phyloP scores from a whole-genome alignment of 2,329 filamentous ascomycete genomes.

The Nemania sp. region DNA sequence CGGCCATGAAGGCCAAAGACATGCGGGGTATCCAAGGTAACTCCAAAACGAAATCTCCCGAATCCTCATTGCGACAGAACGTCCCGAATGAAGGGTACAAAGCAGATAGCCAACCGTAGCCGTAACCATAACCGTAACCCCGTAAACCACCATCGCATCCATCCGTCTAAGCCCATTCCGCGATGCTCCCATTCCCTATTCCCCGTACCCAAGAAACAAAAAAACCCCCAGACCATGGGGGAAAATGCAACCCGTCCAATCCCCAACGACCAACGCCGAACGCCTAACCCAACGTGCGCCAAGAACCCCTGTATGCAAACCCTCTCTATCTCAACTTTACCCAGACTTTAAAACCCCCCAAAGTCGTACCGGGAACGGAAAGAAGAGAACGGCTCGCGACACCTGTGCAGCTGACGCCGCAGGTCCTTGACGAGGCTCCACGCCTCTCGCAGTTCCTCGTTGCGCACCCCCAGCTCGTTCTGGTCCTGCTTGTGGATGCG shows the following conservation, averaged over 20 bases:
- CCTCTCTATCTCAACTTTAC: neutral
- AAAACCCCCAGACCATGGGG: slow-evolving; percentile 1
- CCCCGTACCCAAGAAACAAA: no score
- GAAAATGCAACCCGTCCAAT: slow-evolving; percentile 26
- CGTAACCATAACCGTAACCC: neutral
- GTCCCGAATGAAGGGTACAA: neutral
- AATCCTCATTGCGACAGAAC: slow-evolving; percentile 10
- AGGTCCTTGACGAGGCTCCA: slow-evolving; percentile 39
- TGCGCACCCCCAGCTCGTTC: slow-evolving; percentile 28
- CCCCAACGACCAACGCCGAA: neutral
- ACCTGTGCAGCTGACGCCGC: slow-evolving; percentile 30
- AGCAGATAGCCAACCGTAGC: slow-evolving; percentile 11
- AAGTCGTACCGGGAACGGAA: slow-evolving; percentile 35
- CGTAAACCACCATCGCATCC: neutral
- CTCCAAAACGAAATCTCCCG: neutral
- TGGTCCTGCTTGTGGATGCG: slow-evolving; percentile 28
- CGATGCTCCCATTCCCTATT: slow-evolving; percentile 1
- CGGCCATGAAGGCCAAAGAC: neutral
- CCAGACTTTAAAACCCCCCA: neutral
- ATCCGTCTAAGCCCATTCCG: neutral
- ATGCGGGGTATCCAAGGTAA: slow-evolving; percentile 25
- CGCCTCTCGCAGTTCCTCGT: slow-evolving; percentile 27
- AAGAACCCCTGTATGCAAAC: slow-evolving; percentile 18
- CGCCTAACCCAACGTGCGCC: slow-evolving; percentile 3
- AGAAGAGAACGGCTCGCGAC: slow-evolving; percentile 27